Percentiles rank a stretch among this genome's conserved stretches.
Conservation (phyloP, 805 yeast species). For the Cyberlindnera americana region DNA sequence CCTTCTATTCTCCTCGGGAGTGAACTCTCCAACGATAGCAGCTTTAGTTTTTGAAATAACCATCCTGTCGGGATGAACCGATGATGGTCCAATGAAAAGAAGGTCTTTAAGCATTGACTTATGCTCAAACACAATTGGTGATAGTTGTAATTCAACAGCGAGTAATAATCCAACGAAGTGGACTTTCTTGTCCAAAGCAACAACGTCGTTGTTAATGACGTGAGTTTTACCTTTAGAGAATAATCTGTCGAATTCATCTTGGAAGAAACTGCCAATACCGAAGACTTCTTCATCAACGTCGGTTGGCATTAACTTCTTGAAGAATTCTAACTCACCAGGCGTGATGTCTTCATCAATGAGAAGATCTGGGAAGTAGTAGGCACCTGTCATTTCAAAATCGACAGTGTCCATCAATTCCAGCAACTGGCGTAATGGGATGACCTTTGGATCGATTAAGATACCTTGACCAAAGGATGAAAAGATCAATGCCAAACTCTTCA, state of each 20-base stretch:
- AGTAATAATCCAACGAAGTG: conserved; percentile 26
- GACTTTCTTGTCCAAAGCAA: conserved; percentile 13
- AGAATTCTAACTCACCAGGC: conserved; percentile 4
- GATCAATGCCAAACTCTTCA: conserved; percentile 49
- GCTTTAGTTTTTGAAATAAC: too few species aligned
- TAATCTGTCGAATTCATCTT: too few species aligned
- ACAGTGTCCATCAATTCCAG: conserved; percentile 32
- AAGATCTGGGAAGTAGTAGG: conserved; percentile 43
- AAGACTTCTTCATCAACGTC: conserved; percentile 16
- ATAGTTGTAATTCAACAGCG: conserved; percentile 20
- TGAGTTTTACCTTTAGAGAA: conserved; percentile 27
- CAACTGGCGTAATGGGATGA: conserved; percentile 40
- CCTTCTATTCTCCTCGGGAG: conserved; percentile 14
- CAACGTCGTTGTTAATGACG: conserved; percentile 11
- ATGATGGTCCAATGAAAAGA: conserved; percentile 34
- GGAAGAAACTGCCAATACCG: too few species aligned
- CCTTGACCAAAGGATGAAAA: conserved; percentile 52
- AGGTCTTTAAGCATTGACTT: conserved; percentile 29
- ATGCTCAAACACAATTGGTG: conserved; percentile 19
- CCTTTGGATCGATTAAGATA: conserved; percentile 52
- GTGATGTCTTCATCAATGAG: conserved; percentile 5
- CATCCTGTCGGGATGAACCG: too few species aligned
- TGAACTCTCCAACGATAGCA: conserved; percentile 17
- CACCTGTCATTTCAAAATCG: conserved; percentile 32
- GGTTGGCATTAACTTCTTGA: conserved; percentile 15